These are phyloP conservation scores for Apophysomyces variabilis DNA, from an alignment of 371 early-diverging fungal genomes.

Conservation along the genomic window DNA sequence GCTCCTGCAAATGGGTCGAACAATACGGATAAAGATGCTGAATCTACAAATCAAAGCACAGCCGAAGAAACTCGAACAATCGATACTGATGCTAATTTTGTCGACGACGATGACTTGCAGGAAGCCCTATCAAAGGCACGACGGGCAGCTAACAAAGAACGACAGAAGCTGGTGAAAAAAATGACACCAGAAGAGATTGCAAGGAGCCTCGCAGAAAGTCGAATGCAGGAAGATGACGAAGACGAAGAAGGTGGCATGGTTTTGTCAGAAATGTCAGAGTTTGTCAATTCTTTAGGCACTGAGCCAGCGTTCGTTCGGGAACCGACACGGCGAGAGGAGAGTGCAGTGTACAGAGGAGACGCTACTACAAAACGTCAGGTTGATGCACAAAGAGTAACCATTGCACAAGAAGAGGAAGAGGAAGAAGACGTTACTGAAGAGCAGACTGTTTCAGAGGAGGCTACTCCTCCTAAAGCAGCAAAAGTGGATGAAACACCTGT, in stretches of 20 bases:
- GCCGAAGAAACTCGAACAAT: slow-evolving; percentile 16
- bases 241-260: slow-evolving; percentile 51
- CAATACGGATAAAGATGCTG: slow-evolving; percentile 32
- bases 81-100: slow-evolving; percentile 73
- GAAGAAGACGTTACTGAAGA: slow-evolving; percentile 2
- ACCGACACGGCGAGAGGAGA: slow-evolving; percentile 20
- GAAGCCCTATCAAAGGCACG: slow-evolving; percentile 79
- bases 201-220: slow-evolving; percentile 32
- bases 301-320: slow-evolving; percentile 40
- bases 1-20: too few relatives aligned
- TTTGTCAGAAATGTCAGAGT: slow-evolving; percentile 70
- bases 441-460: slow-evolving; percentile 1
- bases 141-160: slow-evolving; percentile 63
- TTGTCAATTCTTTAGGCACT: slow-evolving; percentile 66
- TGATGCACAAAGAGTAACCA: slow-evolving; percentile 21
- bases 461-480: slow-evolving; percentile 14
- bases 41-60: slow-evolving; percentile 24
- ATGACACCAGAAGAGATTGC: slow-evolving; percentile 68
- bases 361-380: slow-evolving; percentile 9
- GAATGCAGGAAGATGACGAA: slow-evolving; percentile 34
- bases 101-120: slow-evolving; percentile 95
- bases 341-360: slow-evolving; percentile 13
- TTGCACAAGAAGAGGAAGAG: slow-evolving; percentile 17
- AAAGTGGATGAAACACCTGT: slow-evolving; percentile 31
- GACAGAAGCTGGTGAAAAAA: slow-evolving; percentile 41